Percentiles rank a stretch among this genome's conserved stretches.
Conservation (phyloP, 129 eudicot genomes). For the Tanacetum coccineum region DNA sequence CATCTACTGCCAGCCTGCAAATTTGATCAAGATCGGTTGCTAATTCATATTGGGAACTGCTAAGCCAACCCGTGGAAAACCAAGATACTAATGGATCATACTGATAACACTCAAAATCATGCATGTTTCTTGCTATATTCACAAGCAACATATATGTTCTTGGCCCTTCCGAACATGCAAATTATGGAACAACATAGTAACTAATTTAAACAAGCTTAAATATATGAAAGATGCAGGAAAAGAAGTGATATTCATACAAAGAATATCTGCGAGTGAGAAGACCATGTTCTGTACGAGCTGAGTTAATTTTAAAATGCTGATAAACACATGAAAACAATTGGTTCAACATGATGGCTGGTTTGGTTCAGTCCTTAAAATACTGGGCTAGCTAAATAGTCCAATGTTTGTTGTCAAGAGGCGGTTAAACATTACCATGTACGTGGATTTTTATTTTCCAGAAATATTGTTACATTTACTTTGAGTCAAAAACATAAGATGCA, state of each 20-base stretch:
- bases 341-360: not conserved
- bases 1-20: constrained; percentile 22
- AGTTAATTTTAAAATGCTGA: too few relatives aligned
- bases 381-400: constrained; percentile 2
- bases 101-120: not conserved
- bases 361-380: not conserved
- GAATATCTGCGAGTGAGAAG: not conserved
- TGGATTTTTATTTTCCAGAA: not conserved
- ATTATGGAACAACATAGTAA: not conserved
- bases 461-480: not conserved
- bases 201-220: not conserved
- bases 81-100: not conserved
- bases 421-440: not conserved
- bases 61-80: not conserved
- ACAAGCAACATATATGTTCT: not conserved
- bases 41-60: constrained; percentile 7
- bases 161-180: not conserved
- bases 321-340: not conserved
- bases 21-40: constrained; percentile 2
- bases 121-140: not conserved
- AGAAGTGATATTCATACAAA: not conserved
- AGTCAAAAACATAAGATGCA: constrained; percentile 12
- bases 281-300: not conserved
- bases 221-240: not conserved
- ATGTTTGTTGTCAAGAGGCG: not conserved